Evolutionary conservation across 345 rosid species (phyloP), one percentile per base, ranked within the genome.

Genomic region (Brassica nigra): DNA sequence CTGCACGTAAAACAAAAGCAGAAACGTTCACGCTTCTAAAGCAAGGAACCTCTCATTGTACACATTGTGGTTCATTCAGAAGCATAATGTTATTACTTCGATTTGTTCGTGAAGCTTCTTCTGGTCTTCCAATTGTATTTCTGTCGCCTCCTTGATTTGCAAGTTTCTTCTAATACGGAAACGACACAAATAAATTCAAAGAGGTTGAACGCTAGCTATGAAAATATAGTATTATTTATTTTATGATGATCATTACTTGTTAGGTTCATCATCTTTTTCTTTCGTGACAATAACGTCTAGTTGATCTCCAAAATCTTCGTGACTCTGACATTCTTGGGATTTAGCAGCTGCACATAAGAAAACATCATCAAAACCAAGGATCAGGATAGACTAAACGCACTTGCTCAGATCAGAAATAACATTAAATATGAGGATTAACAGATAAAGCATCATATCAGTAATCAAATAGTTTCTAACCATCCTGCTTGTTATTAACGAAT

Each of bases 1-100:
- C 71, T 92, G 97, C 27, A 88, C 95, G 92, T 92, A 90, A 70
- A 82, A 75, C 33, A 76, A 42, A 29, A 18, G 67, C 31, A 57
- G 33, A 55, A 31, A 33, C 67, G 10, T n/a, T 31, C 67, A 62
- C 31, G 18, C 8, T 62, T 62, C 36, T 62, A 62, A 29, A 62
- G 18, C 36, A 62, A 29, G 66, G 14, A 62, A 62, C 10, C 16
- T 62, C 15, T 12, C 31, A 29, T 2, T 29, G 36, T 28, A 12
- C 16, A 29, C 33, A 62, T 6, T 6, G 18, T 62, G 66, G 14
- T 29, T 62, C 37, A 29, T 14, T 62, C 2, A 62, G 20, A 62
- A 6, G 37, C 37, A 62, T 28, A 62, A 62, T 6, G 66, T 62
- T 6, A 62, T n/a, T 62, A 62, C 67, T n/a, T 62, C 67, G 66